phyloP scores from a whole-genome alignment of 2,329 filamentous ascomycete species.

The Colletotrichum sp. region DNA sequence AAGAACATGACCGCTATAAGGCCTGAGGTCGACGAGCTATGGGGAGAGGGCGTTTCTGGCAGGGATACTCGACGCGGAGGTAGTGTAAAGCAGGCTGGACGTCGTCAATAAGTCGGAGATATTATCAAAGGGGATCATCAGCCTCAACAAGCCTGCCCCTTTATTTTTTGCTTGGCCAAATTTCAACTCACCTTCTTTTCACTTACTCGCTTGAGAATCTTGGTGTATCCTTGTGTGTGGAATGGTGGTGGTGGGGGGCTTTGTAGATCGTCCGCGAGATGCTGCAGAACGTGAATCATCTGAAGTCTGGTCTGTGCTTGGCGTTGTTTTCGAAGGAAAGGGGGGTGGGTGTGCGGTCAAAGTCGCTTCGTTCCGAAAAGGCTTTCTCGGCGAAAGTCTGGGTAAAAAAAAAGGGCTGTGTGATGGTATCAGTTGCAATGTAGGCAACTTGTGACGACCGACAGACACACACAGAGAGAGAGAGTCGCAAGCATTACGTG shows the following conservation, averaged over 20 bases:
- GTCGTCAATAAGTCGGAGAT: background rate
- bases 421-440: background rate
- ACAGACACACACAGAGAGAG: background rate
- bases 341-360: background rate
- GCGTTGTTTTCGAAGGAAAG: background rate
- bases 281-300: constrained; percentile 13
- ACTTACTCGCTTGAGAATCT: background rate
- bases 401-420: background rate
- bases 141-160: background rate
- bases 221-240: background rate
- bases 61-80: background rate
- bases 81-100: background rate
- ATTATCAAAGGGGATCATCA: background rate
- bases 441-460: background rate
- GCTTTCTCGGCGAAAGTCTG: background rate
- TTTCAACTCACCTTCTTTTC: background rate
- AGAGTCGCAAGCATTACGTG: background rate
- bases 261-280: background rate
- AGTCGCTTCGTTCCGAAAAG: background rate
- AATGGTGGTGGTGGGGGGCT: background rate
- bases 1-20: background rate
- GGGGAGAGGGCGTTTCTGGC: background rate
- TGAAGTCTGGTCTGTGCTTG: background rate
- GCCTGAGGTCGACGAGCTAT: background rate
- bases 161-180: background rate